Percentiles rank a stretch among this genome's conserved stretches.
These are phyloP conservation scores for Trichoderma atroviride DNA, from an alignment of 2,329 filamentous ascomycete genomes.

Conservation along the genomic window DNA sequence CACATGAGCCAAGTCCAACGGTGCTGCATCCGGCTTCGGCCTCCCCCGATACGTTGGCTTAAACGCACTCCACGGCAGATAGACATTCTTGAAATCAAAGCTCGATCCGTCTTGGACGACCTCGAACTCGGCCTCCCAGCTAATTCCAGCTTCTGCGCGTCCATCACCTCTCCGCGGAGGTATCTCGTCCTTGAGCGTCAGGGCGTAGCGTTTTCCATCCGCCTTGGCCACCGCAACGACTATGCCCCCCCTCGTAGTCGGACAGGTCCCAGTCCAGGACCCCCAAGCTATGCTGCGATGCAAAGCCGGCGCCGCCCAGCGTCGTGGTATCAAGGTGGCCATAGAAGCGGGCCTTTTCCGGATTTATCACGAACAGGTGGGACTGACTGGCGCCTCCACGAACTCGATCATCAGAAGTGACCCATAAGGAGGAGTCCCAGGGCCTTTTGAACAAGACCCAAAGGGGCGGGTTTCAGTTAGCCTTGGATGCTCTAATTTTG, in stretches of 20 bases:
- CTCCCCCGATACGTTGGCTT: conserved; percentile 74
- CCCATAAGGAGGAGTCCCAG: conserved; percentile 66
- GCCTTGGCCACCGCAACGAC: conserved; percentile 53
- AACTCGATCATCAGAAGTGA: conserved; percentile 73
- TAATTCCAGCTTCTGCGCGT: conserved; percentile 70
- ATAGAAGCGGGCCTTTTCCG: conserved; percentile 59
- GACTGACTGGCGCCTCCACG: conserved; percentile 70
- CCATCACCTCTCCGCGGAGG: conserved; percentile 61
- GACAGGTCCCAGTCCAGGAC: conserved; percentile 65
- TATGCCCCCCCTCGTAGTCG: conserved; percentile 61
- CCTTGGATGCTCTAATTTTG: conserved; percentile 6
- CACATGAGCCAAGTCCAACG: conserved; percentile 61
- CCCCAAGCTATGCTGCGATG: conserved; percentile 71
- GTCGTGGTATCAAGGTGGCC: conserved; percentile 73
- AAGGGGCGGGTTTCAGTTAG: conserved; percentile 21
- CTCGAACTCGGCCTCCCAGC: conserved; percentile 73
- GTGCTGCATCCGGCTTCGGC: conserved; percentile 60
- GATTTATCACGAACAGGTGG: conserved; percentile 44
- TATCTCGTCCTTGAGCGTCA: conserved; percentile 73
- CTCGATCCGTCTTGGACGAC: conserved; percentile 30
- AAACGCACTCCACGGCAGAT: conserved; percentile 66
- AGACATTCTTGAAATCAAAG: conserved; percentile 44
- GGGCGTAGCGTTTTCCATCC: conserved; percentile 70
- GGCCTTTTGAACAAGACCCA: conserved; percentile 43
- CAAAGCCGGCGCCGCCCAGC: conserved; percentile 80